A percentile compares a stretch with the other conserved stretches of the same genome.
Conservation (phyloP, 306 rosid species). For the Glycyrrhiza uralensis region DNA sequence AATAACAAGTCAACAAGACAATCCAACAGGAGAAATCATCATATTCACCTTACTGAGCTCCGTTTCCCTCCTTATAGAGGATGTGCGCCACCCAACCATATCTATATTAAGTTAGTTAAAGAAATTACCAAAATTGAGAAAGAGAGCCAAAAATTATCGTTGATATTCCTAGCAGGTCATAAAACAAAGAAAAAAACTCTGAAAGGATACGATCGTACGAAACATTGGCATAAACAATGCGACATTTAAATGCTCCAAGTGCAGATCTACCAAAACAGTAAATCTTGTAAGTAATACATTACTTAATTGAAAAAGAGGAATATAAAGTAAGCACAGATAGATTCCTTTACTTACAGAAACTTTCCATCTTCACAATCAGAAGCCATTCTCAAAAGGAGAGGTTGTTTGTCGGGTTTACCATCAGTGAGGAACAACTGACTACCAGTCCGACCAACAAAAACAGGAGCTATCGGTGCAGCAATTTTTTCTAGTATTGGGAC, state of each 20-base stretch:
- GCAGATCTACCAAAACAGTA: conserved; percentile 69
- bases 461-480: conserved; percentile 80
- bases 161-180: not conserved
- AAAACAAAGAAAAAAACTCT: conserved; percentile 14
- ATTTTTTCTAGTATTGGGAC: conserved; percentile 82
- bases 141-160: conserved; percentile 15
- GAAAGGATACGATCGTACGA: conserved; percentile 93
- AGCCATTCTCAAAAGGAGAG: conserved; percentile 93
- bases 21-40: conserved; percentile 22
- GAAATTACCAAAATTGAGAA: conserved; percentile 29
- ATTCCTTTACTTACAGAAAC: conserved; percentile 62
- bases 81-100: conserved; percentile 99
- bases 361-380: conserved; percentile 80
- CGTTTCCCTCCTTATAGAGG: conserved; percentile 86
- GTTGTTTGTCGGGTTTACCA: conserved; percentile 81
- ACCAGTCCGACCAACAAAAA: conserved; percentile 83
- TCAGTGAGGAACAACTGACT: conserved; percentile 93
- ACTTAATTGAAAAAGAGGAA: not conserved
- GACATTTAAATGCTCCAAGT: conserved; percentile 70
- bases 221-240: conserved; percentile 82
- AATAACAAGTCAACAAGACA: conserved; percentile 9
- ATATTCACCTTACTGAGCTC: conserved; percentile 74
- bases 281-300: conserved; percentile 25
- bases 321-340: not conserved
- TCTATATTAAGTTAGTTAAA: conserved; percentile 56